Evolutionary conservation across 208 protist genomes (phyloP).

Genomic region (Acanthamoeba castellanii): DNA sequence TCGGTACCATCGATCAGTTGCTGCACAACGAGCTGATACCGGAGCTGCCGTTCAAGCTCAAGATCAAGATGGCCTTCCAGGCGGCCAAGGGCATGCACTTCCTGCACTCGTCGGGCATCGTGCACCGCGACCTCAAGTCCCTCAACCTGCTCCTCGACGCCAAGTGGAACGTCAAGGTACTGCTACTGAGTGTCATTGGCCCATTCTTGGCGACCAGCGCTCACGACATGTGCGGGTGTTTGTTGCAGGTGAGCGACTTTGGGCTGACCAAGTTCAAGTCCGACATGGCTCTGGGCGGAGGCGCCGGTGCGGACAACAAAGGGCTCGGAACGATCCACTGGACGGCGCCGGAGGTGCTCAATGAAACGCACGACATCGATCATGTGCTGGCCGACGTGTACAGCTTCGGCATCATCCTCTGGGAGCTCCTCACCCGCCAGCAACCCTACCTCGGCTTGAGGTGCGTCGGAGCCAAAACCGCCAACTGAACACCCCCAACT

Average conservation of each 20-base stretch:
- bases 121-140: conserved; percentile 29
- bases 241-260: conserved; percentile 76
- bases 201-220: too few species aligned
- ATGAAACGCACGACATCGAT: not conserved
- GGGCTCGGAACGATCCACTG: not conserved
- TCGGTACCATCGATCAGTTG: not conserved
- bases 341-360: not conserved
- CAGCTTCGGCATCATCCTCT: conserved; percentile 60
- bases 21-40: not conserved
- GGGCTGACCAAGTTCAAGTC: not conserved
- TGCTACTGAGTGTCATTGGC: too few species aligned
- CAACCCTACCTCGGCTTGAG: conserved; percentile 13
- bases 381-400: conserved; percentile 27
- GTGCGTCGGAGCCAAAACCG: not conserved
- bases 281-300: not conserved
- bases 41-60: conserved; percentile 9
- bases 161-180: conserved; percentile 59
- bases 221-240: too few species aligned
- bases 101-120: conserved; percentile 20
- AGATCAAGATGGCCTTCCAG: conserved; percentile 24
- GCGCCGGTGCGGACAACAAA: too few species aligned
- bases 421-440: conserved; percentile 20
- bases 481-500: too few species aligned
- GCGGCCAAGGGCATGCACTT: conserved; percentile 41
- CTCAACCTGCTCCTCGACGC: conserved; percentile 18